Evolutionary conservation across 2,329 filamentous ascomycete species (phyloP), one percentile per base, ranked within the genome.

Genomic region (Microascus cirrosus): DNA sequence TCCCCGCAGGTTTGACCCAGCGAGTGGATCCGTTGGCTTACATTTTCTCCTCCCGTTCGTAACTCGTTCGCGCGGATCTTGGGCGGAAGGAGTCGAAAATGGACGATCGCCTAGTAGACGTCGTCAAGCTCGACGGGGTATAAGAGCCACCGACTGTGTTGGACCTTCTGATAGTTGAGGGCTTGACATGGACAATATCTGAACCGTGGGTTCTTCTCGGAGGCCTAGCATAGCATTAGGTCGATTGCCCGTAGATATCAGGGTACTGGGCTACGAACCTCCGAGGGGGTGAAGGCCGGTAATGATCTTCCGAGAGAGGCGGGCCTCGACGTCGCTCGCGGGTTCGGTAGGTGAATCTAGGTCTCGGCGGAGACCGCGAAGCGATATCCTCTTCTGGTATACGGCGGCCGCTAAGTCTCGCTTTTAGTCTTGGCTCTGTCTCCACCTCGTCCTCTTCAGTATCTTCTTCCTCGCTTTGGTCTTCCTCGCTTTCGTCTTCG

Each of bases 141-240:
- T 54, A 51, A 28, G 35, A 51, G 12, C 56, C 56, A 20, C 56
- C 56, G 24, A 20, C 39, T 10, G 56, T 58, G 32, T 58, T 53
- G 35, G 56, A 58, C 34, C 56, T 58, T 35, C 56, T 32, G 25
- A 58, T 34, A 39, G 56, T 42, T 7, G 45, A 13, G 34, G 22
- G 56, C 22, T 53, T 53, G 34, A 56, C 55, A 32, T 45, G 48
- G 34, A 58, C 56, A 34, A 58, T 58, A 25, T 58, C 56, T 13
- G 56, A 58, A 54, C 56, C 56, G 36, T 58, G 35, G 52, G 32
- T 51, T 42, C 56, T 58, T 34, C 56, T 52, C 34, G 50, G 35
- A 20, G 50, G 39, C 24, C 56, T 58, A 50, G n/a, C 45, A 50
- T 20, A 50, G 22, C n/a, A 50, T 50, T 50, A 50, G 45, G 45